These are phyloP conservation scores for Penicillium sp. DNA, from an alignment of 2,329 filamentous ascomycete species.

Conservation along the genomic window DNA sequence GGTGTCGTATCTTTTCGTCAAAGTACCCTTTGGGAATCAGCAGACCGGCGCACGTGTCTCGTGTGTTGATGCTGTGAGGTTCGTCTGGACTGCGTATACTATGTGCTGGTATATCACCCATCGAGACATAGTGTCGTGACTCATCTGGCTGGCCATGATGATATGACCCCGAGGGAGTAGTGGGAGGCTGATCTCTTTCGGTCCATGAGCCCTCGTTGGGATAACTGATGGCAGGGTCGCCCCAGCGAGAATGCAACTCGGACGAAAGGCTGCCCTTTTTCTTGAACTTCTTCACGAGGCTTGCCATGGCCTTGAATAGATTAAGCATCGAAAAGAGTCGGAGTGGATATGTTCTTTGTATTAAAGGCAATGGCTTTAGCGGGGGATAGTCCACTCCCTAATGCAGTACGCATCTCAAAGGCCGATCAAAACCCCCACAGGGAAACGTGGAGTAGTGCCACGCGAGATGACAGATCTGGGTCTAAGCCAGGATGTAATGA, in stretches of 20 bases:
- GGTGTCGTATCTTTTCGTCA: constrained; percentile 26
- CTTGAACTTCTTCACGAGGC: constrained; percentile 30
- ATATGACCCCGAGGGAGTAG: constrained; percentile 5
- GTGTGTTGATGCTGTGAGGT: constrained; percentile 1
- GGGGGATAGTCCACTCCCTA: constrained; percentile 17
- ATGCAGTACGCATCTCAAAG: constrained; percentile 19
- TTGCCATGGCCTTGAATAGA: constrained; percentile 26
- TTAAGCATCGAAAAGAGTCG: constrained; percentile 23
- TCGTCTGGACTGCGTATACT: not conserved
- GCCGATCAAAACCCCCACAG: constrained; percentile 6
- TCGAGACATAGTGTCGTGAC: constrained; percentile 11
- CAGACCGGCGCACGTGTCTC: not conserved
- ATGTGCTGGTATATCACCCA: constrained; percentile 3
- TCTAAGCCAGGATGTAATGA: constrained; percentile 2
- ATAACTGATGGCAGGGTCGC: constrained; percentile 38
- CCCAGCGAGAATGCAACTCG: constrained; percentile 38
- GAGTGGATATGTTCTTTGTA: not conserved
- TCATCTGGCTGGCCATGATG: constrained; percentile 9
- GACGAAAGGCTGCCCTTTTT: constrained; percentile 34
- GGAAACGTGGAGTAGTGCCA: constrained; percentile 1
- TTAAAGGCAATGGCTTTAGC: constrained; percentile 1
- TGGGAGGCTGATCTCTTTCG: constrained; percentile 30
- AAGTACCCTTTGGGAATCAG: constrained; percentile 30
- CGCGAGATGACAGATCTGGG: constrained; percentile 2
- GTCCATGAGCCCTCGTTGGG: constrained; percentile 42